phyloP scores from a whole-genome alignment of 768 basidiomycete genomes.

The Plicaturopsis crispa region DNA sequence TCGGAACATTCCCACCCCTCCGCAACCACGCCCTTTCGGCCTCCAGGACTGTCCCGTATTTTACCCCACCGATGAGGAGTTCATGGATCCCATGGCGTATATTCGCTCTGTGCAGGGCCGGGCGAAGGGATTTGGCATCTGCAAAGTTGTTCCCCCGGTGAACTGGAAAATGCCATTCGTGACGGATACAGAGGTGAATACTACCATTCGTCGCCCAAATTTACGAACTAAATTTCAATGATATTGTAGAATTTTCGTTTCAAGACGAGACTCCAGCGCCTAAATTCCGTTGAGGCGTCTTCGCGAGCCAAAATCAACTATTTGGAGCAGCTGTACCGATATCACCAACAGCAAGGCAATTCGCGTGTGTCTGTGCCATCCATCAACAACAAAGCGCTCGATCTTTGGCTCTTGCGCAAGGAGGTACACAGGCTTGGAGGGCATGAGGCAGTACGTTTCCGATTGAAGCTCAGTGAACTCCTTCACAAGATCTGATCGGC shows the following conservation, averaged over 20 bases:
- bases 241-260: constrained; percentile 76
- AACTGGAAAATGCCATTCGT: constrained; percentile 97
- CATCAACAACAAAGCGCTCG: constrained; percentile 87
- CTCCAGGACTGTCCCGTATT: constrained; percentile 86
- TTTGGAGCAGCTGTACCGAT: constrained; percentile 92
- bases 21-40: constrained; percentile 66
- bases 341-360: constrained; percentile 93
- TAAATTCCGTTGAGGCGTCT: constrained; percentile 96
- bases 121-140: constrained; percentile 79
- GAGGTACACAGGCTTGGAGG: constrained; percentile 89
- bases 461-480: constrained; percentile 2
- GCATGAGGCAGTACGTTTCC: constrained; percentile 65
- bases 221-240: constrained; percentile 17
- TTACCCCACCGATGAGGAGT: constrained; percentile 86
- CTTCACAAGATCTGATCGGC: too few relatives aligned
- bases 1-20: constrained; percentile 29
- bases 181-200: constrained; percentile 83
- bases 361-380: constrained; percentile 86
- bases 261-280: constrained; percentile 87
- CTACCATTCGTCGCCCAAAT: constrained; percentile 4
- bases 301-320: constrained; percentile 97
- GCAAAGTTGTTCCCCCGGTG: constrained; percentile 90
- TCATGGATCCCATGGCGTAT: constrained; percentile 90
- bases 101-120: constrained; percentile 71
- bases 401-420: constrained; percentile 89